Evolutionary conservation across 768 basidiomycete species (phyloP), one percentile per base, ranked within the genome.

Genomic region (Termitomyces sp.): DNA sequence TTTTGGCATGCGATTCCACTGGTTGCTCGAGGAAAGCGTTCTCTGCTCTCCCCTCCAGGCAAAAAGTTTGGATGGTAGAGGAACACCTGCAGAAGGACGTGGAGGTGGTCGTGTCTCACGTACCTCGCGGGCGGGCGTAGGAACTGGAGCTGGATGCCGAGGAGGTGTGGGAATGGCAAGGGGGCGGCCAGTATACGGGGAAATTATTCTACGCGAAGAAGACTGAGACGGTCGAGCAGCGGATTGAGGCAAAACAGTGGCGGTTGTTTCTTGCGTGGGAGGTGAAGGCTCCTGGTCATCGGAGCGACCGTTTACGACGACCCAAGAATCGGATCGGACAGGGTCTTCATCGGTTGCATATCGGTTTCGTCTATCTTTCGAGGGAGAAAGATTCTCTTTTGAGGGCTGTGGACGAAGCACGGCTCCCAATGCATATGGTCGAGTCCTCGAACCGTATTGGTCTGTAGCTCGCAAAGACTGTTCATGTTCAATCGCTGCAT

Each of bases 11-110:
- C 74, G 73, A 59, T 59, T 64, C 62, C 71, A 74, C 43, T 67
- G 65, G 2, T 71, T 51, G 1, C 74, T 58, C 5, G 76, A 67
- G 2, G 77, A 69, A 51, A 74, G 69, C 4, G 72, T 60, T 76
- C 62, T 78, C 76, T 29, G 76, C 60, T 79, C 78, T 34, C 76
- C 79, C 68, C 83, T 85, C 77, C 79, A 87, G 14, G 84, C 81
- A 31, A 82, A 69, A 74, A 80, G 82, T 43, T 75, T 76, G 8
- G 68, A 51, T 1, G 83, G 82, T 37, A 86, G 77, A 20, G 80
- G 77, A 51, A 79, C 77, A 43, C 78, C 78, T 32, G 77, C 74
- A 40, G 56, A 61, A 40, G 68, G 65, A 17, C 79, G 76, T 49
- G 74, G 61, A 32, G 69, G 60, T 42, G 70, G 60, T 38, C 79